phyloP scores from a whole-genome alignment of 345 rosid species.

The Atalantia buxifolia region DNA sequence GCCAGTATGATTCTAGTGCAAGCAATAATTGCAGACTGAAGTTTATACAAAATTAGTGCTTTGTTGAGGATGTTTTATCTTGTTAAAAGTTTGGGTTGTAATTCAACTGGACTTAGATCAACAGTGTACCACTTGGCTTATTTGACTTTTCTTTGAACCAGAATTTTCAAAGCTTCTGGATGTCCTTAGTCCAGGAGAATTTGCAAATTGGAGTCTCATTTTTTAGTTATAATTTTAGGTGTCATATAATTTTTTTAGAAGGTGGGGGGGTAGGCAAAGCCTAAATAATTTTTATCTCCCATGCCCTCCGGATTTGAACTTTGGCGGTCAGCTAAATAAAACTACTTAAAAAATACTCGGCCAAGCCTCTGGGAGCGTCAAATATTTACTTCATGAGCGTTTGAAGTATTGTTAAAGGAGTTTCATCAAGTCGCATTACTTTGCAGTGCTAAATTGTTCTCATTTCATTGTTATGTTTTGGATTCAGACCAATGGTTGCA shows the following conservation, averaged over 20 bases:
- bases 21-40: not conserved
- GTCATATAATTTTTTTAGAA: too few relatives aligned
- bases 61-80: not conserved
- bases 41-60: not conserved
- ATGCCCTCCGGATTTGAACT: too few relatives aligned
- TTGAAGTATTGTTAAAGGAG: not conserved
- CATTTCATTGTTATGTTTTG: conserved; percentile 1
- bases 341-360: too few relatives aligned
- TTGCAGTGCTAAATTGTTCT: not conserved
- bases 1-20: not conserved
- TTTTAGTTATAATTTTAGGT: not conserved
- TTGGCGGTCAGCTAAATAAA: too few relatives aligned
- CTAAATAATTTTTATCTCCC: too few relatives aligned
- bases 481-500: not conserved
- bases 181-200: not conserved
- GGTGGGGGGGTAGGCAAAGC: too few relatives aligned
- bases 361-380: too few relatives aligned
- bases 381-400: not conserved
- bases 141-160: not conserved
- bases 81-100: not conserved
- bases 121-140: not conserved
- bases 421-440: not conserved
- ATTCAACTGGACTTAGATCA: not conserved
- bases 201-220: not conserved
- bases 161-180: not conserved